Conservation (phyloP, 768 basidiomycete genomes). For the Lactarius quietus region DNA sequence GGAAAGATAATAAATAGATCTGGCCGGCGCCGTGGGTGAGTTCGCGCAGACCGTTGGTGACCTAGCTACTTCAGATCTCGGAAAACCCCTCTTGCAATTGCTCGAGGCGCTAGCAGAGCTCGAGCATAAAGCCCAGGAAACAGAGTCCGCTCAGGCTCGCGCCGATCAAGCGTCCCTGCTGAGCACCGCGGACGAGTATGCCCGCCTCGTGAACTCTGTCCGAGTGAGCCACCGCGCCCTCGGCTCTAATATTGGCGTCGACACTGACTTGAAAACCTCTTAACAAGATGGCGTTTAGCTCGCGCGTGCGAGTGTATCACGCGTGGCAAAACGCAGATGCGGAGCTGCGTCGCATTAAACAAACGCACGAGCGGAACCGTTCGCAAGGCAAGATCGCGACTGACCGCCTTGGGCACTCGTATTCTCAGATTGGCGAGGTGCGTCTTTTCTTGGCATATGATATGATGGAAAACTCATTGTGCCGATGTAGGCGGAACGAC, state of each 20-base stretch:
- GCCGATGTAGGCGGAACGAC: slow-evolving; percentile 68
- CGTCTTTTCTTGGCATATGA: slow-evolving; percentile 28
- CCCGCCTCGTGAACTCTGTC: slow-evolving; percentile 82
- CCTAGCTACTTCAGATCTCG: slow-evolving; percentile 61
- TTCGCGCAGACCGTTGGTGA: slow-evolving; percentile 70
- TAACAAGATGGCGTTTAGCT: slow-evolving; percentile 75
- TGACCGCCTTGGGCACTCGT: slow-evolving; percentile 68
- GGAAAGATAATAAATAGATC: slow-evolving; percentile 46
- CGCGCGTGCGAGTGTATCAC: slow-evolving; percentile 79
- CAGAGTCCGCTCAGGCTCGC: slow-evolving; percentile 70
- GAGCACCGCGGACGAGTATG: slow-evolving; percentile 89
- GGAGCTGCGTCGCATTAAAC: slow-evolving; percentile 67
- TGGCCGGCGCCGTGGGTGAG: slow-evolving; percentile 68
- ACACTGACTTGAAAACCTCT: neutral
- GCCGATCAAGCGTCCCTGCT: slow-evolving; percentile 80
- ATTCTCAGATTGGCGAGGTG: slow-evolving; percentile 79
- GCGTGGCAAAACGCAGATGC: slow-evolving; percentile 78
- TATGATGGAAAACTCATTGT: neutral
- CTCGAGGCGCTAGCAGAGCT: slow-evolving; percentile 71
- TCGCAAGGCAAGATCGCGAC: slow-evolving; percentile 70
- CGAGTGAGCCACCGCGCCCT: slow-evolving; percentile 48
- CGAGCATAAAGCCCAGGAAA: slow-evolving; percentile 66
- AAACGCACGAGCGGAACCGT: slow-evolving; percentile 77
- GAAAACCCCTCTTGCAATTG: slow-evolving; percentile 61
- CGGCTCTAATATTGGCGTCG: neutral